A percentile compares a stretch with the other conserved stretches of the same genome.
These are phyloP conservation scores for Cyberlindnera americana DNA, from an alignment of 805 yeast species.

Conservation along the genomic window DNA sequence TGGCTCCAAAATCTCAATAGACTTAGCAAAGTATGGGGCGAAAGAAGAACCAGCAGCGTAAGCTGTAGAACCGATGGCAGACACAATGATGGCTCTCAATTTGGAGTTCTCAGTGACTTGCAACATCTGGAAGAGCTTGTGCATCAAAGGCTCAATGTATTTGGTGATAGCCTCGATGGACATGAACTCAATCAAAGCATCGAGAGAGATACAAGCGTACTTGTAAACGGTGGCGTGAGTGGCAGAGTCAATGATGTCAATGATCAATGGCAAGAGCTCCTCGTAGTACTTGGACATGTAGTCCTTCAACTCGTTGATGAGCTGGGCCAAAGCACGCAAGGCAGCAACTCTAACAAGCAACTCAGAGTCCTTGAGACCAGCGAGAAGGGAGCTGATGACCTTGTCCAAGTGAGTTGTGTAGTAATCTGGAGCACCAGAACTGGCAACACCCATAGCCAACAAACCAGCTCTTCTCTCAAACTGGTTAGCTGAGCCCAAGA, in stretches of 20 bases:
- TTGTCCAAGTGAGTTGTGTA: slow-evolving; percentile 70
- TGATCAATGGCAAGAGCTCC: slow-evolving; percentile 78
- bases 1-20: slow-evolving; percentile 78
- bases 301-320: slow-evolving; percentile 83
- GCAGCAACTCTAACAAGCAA: slow-evolving; percentile 82
- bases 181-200: slow-evolving; percentile 88
- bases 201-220: slow-evolving; percentile 87
- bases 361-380: slow-evolving; percentile 75
- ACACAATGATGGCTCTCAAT: slow-evolving; percentile 75
- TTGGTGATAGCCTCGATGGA: slow-evolving; percentile 77
- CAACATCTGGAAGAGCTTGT: slow-evolving; percentile 81
- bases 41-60: slow-evolving; percentile 89
- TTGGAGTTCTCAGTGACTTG: slow-evolving; percentile 68
- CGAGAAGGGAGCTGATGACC: slow-evolving; percentile 66
- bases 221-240: slow-evolving; percentile 80
- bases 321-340: slow-evolving; percentile 69
- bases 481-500: slow-evolving; percentile 59
- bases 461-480: slow-evolving; percentile 86
- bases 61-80: slow-evolving; percentile 97
- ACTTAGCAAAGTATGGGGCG: slow-evolving; percentile 78
- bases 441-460: slow-evolving; percentile 75
- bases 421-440: slow-evolving; percentile 93
- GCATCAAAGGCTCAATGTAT: slow-evolving; percentile 87
- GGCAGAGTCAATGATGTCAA: slow-evolving; percentile 82
- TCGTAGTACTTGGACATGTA: slow-evolving; percentile 81